Evolutionary conservation across 2,329 filamentous ascomycete genomes (phyloP).

Genomic region (Sporothrix curviconia): DNA sequence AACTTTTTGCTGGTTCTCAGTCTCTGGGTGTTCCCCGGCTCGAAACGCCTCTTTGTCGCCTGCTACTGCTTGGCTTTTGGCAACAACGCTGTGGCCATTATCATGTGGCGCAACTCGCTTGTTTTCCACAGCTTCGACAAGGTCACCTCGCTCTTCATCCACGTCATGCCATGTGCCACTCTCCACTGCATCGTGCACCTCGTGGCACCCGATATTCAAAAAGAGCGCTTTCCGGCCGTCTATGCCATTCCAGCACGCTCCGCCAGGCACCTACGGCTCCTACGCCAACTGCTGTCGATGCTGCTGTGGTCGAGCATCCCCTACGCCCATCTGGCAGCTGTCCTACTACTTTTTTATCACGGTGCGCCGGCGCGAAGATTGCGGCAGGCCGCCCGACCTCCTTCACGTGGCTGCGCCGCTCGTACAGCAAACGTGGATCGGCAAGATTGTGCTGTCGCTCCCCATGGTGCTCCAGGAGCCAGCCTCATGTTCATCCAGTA

Average conservation of each 20-base stretch:
- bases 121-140: conserved; percentile 99
- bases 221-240: conserved; percentile 72
- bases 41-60: conserved; percentile 85
- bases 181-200: conserved; percentile 90
- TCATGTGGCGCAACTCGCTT: conserved; percentile 98
- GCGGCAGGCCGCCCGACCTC: conserved; percentile 91
- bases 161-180: conserved; percentile 96
- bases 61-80: conserved; percentile 89
- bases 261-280: conserved; percentile 66
- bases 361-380: conserved; percentile 89
- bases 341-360: conserved; percentile 93
- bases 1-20: conserved; percentile 77
- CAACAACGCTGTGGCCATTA: conserved; percentile 95
- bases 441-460: conserved; percentile 72
- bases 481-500: conserved; percentile 98
- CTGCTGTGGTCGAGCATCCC: conserved; percentile 89
- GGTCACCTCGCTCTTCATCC: conserved; percentile 96
- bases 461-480: conserved; percentile 73
- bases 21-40: conserved; percentile 85
- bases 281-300: conserved; percentile 77
- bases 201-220: conserved; percentile 57
- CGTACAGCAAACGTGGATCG: conserved; percentile 88
- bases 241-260: conserved; percentile 68
- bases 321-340: conserved; percentile 88
- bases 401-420: conserved; percentile 92